Evolutionary conservation across 768 basidiomycete genomes (phyloP).

Genomic region (Rhizopogon vesiculosus): DNA sequence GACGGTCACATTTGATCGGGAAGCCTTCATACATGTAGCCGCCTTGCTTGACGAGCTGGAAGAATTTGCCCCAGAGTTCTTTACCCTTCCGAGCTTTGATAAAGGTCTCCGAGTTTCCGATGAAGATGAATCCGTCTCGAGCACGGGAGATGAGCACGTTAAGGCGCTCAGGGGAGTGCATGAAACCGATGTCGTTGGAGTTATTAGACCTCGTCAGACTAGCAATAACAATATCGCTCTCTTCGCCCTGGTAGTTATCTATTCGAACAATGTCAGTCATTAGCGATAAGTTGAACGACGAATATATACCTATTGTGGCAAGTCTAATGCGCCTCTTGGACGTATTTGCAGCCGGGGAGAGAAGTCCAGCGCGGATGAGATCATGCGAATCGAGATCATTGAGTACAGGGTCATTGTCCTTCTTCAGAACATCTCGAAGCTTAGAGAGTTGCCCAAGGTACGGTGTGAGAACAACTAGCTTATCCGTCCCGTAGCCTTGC

Average conservation of each 20-base stretch:
- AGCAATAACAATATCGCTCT: constrained; percentile 62
- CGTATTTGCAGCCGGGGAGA: constrained; percentile 32
- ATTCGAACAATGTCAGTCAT: neutral
- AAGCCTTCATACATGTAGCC: constrained; percentile 55
- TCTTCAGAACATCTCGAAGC: constrained; percentile 41
- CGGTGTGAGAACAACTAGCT: constrained; percentile 63
- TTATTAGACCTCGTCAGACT: constrained; percentile 59
- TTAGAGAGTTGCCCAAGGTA: constrained; percentile 61
- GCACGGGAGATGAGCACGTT: constrained; percentile 71
- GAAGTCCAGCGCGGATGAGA: constrained; percentile 51
- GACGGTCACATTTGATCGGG: constrained; percentile 54
- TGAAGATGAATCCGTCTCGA: constrained; percentile 57
- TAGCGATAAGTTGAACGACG: neutral
- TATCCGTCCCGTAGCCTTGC: constrained; percentile 59
- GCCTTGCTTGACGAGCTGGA: constrained; percentile 36
- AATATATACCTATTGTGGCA: constrained; percentile 55
- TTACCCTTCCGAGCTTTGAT: constrained; percentile 43
- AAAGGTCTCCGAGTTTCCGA: constrained; percentile 64
- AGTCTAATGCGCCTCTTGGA: constrained; percentile 47
- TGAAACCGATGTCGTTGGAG: constrained; percentile 59
- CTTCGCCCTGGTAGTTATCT: constrained; percentile 81
- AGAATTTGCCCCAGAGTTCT: constrained; percentile 47
- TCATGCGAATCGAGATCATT: constrained; percentile 61
- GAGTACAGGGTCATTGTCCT: constrained; percentile 52
- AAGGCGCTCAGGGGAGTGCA: constrained; percentile 63